Conservation (phyloP, 257 asterid species). For the Salvia hispanica region DNA sequence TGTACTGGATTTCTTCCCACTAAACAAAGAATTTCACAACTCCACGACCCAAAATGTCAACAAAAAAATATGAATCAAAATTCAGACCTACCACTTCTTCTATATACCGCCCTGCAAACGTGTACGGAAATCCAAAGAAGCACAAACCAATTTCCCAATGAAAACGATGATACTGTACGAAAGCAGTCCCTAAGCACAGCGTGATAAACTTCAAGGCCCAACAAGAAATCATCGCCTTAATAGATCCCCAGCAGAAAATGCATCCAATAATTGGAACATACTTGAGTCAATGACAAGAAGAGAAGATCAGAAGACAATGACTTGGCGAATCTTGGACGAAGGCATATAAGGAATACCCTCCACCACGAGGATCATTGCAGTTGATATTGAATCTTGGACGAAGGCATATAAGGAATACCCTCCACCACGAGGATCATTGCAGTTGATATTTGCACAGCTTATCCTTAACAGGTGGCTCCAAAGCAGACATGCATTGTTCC, state of each 20-base stretch:
- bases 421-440: slow-evolving; percentile 20
- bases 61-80: slow-evolving; percentile 5
- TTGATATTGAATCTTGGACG: too few species aligned
- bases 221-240: neutral
- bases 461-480: slow-evolving; percentile 81
- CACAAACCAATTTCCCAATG: neutral
- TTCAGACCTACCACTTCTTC: slow-evolving; percentile 11
- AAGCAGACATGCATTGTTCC: slow-evolving; percentile 83
- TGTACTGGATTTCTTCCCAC: slow-evolving; percentile 33
- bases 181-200: slow-evolving; percentile 27
- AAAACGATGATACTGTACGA: neutral
- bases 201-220: too few species aligned
- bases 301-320: neutral
- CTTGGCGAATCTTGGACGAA: slow-evolving; percentile 22
- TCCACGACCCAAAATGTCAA: slow-evolving; percentile 24
- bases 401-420: slow-evolving; percentile 3
- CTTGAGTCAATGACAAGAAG: slow-evolving; percentile 8
- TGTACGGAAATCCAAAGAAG: neutral
- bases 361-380: slow-evolving; percentile 32
- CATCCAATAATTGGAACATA: slow-evolving; percentile 23
- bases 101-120: too few species aligned
- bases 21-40: slow-evolving; percentile 27
- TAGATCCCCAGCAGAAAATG: slow-evolving; percentile 22
- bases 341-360: neutral
- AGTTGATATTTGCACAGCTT: slow-evolving; percentile 63